phyloP scores from a whole-genome alignment of 2,329 filamentous ascomycete genomes.

The Xylariaceae sp. region DNA sequence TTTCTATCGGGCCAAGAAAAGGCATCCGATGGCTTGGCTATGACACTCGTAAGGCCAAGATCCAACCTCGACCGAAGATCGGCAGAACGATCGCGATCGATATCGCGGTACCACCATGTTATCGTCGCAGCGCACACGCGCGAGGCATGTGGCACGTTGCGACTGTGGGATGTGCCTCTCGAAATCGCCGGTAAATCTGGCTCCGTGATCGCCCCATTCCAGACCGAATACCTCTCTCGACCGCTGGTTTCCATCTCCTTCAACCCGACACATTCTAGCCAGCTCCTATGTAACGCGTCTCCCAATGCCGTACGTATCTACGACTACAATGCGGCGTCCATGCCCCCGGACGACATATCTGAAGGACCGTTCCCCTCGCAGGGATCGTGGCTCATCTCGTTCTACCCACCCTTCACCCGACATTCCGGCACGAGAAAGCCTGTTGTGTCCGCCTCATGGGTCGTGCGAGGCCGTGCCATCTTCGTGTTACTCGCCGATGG shows the following conservation, averaged over 20 bases:
- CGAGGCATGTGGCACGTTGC: constrained; percentile 54
- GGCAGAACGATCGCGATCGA: constrained; percentile 33
- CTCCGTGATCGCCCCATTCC: constrained; percentile 45
- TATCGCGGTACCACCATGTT: constrained; percentile 34
- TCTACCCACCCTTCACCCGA: constrained; percentile 52
- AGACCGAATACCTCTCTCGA: constrained; percentile 52
- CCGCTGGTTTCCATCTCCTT: constrained; percentile 54
- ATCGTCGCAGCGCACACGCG: constrained; percentile 57
- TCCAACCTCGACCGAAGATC: constrained; percentile 30
- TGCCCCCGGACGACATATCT: constrained; percentile 46
- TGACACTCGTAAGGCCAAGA: constrained; percentile 45
- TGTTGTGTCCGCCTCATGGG: constrained; percentile 58
- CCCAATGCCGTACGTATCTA: constrained; percentile 56
- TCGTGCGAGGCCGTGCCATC: constrained; percentile 54
- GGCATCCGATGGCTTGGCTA: constrained; percentile 49
- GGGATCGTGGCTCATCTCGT: constrained; percentile 59
- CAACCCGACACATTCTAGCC: constrained; percentile 53
- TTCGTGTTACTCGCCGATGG: constrained; percentile 56
- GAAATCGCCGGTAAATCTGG: constrained; percentile 35
- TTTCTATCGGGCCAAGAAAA: constrained; percentile 49
- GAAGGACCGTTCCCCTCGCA: constrained; percentile 49
- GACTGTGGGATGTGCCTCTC: constrained; percentile 53
- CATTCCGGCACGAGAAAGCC: constrained; percentile 49
- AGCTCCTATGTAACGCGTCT: constrained; percentile 52
- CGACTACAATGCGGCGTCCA: constrained; percentile 51